These are phyloP conservation scores for Botrytis elliptica DNA, from an alignment of 2,329 filamentous ascomycete genomes.

Conservation along the genomic window DNA sequence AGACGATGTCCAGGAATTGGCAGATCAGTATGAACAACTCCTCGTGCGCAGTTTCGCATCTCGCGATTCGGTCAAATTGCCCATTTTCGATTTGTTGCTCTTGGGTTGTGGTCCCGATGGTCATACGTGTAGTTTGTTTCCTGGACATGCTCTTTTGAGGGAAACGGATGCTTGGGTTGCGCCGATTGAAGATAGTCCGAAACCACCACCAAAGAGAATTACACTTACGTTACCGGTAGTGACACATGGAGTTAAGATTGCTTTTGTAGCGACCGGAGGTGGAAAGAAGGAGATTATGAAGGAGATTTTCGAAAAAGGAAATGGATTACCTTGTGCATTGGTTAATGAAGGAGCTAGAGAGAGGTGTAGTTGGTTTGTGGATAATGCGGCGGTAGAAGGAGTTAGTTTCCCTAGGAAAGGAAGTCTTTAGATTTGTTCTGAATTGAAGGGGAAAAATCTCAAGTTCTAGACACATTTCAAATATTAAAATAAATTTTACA, in stretches of 20 bases:
- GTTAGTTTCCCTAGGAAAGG: slow-evolving; percentile 78
- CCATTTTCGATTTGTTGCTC: slow-evolving; percentile 91
- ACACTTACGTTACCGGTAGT: slow-evolving; percentile 91
- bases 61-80: slow-evolving; percentile 89
- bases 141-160: slow-evolving; percentile 79
- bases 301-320: slow-evolving; percentile 79
- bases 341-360: slow-evolving; percentile 84
- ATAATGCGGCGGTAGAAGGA: slow-evolving; percentile 79
- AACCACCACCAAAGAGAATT: slow-evolving; percentile 87
- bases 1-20: slow-evolving; percentile 84
- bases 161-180: slow-evolving; percentile 91
- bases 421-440: slow-evolving; percentile 48
- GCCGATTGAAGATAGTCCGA: slow-evolving; percentile 88
- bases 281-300: slow-evolving; percentile 92
- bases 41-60: slow-evolving; percentile 85
- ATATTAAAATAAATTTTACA: neutral
- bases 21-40: slow-evolving; percentile 87
- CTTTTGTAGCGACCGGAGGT: slow-evolving; percentile 85
- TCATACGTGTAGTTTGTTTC: slow-evolving; percentile 96
- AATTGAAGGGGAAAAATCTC: neutral
- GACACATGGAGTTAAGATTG: slow-evolving; percentile 79
- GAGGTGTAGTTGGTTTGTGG: slow-evolving; percentile 93
- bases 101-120: slow-evolving; percentile 94
- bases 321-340: slow-evolving; percentile 76
- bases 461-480: neutral